A percentile compares a stretch with the other conserved stretches of the same genome.
These are phyloP conservation scores for Camellia sinensis DNA, from an alignment of 148 eudicot genomes.

Conservation along the genomic window DNA sequence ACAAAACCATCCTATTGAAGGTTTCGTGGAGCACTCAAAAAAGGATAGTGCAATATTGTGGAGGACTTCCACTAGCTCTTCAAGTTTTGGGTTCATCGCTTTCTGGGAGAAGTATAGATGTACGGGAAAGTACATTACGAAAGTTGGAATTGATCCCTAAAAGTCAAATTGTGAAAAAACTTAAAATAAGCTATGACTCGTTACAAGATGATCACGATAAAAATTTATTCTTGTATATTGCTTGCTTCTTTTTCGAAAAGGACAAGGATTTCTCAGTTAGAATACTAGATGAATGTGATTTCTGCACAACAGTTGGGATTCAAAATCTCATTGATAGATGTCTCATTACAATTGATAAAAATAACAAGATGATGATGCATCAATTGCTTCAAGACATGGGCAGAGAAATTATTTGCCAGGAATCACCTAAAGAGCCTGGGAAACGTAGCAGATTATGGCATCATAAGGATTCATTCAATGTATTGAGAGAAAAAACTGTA, in stretches of 20 bases:
- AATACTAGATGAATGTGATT: neutral
- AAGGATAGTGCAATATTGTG: neutral
- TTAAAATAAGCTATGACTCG: neutral
- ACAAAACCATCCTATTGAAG: neutral
- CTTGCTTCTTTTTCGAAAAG: neutral
- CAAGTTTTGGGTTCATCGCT: neutral
- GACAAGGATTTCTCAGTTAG: neutral
- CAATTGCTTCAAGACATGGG: conserved; percentile 15
- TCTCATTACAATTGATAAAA: neutral
- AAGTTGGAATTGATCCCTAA: neutral
- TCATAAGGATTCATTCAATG: conserved; percentile 7
- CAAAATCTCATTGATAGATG: conserved; percentile 13
- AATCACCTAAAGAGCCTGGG: conserved; percentile 15
- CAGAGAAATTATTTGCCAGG: conserved; percentile 16
- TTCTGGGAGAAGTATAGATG: neutral
- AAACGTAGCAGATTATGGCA: conserved; percentile 16
- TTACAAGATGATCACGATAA: neutral
- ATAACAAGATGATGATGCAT: conserved; percentile 16
- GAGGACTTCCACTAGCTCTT: neutral
- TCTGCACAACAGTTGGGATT: neutral
- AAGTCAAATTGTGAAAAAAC: neutral
- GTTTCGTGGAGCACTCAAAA: neutral
- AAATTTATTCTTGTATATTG: neutral
- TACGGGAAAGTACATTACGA: neutral
- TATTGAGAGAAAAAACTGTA: conserved; percentile 12